Percentiles rank a stretch among this genome's conserved stretches.
Conservation (phyloP, 164 flowering plant genomes). For the Houttuynia cordata region DNA sequence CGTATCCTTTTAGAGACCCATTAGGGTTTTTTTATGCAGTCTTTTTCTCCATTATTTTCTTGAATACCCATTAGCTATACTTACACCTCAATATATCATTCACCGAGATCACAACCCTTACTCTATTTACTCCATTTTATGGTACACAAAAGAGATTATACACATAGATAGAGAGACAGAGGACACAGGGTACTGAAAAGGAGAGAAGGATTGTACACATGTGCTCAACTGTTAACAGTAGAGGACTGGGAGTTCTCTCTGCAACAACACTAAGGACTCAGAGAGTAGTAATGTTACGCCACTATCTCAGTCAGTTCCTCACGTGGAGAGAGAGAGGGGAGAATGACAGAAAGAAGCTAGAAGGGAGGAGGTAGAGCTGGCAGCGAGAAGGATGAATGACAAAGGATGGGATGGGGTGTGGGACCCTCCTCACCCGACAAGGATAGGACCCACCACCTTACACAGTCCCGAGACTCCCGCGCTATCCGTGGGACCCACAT, state of each 20-base stretch:
- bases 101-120: background rate
- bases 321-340: slow-evolving; percentile 3
- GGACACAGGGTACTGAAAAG: background rate
- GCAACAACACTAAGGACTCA: background rate
- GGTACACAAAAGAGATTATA: too few relatives aligned
- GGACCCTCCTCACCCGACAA: background rate
- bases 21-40: too few relatives aligned
- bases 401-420: background rate
- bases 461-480: slow-evolving; percentile 6
- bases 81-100: too few relatives aligned
- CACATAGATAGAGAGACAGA: background rate
- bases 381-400: background rate
- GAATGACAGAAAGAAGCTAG: background rate
- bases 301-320: slow-evolving; percentile 1
- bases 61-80: too few relatives aligned
- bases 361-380: background rate
- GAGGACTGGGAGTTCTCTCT: background rate
- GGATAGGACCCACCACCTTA: slow-evolving; percentile 1
- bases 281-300: too few relatives aligned
- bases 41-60: too few relatives aligned
- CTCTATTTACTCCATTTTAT: background rate
- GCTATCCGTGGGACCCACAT: background rate
- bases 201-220: background rate
- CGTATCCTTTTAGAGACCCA: too few relatives aligned
- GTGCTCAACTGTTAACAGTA: slow-evolving; percentile 2